Evolutionary conservation across 495 filamentous ascomycete genomes (phyloP).

Genomic region (Sabuloglossum arenarium): DNA sequence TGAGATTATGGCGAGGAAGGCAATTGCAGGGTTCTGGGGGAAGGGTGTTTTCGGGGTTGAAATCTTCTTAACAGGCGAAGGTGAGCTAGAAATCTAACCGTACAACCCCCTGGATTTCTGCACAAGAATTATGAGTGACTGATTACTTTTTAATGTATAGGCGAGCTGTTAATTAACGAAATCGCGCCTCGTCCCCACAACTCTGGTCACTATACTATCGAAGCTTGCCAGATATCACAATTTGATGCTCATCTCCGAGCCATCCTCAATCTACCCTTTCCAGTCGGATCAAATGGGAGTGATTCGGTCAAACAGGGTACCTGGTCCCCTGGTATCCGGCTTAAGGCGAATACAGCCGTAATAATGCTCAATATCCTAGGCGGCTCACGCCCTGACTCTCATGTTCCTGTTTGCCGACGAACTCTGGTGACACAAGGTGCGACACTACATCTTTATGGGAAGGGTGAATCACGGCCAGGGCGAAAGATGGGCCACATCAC

Average conservation of each 20-base stretch:
- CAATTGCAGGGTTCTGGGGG: slow-evolving; percentile 60
- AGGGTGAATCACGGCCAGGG: slow-evolving; percentile 53
- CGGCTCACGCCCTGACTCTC: slow-evolving; percentile 44
- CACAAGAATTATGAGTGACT: no score
- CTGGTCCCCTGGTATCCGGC: neutral
- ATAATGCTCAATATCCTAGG: slow-evolving; percentile 98
- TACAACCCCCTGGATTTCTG: neutral
- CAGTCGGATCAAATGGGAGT: slow-evolving; percentile 7
- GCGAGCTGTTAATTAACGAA: slow-evolving; percentile 56
- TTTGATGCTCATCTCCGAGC: slow-evolving; percentile 78
- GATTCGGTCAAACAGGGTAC: neutral
- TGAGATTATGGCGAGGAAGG: slow-evolving; percentile 56
- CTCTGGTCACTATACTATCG: slow-evolving; percentile 93
- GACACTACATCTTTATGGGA: slow-evolving; percentile 77
- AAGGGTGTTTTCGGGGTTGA: slow-evolving; percentile 93
- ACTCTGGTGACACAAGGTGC: slow-evolving; percentile 22
- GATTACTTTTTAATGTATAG: neutral
- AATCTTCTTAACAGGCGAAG: slow-evolving; percentile 77
- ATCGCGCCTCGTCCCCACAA: slow-evolving; percentile 93
- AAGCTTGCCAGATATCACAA: slow-evolving; percentile 76
- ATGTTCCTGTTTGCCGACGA: slow-evolving; percentile 35
- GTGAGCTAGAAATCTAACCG: slow-evolving; percentile 17
- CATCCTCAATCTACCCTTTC: slow-evolving; percentile 60
- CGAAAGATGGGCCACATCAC: slow-evolving; percentile 95
- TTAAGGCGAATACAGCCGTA: slow-evolving; percentile 28